phyloP scores from a whole-genome alignment of 2,329 filamentous ascomycete genomes.

The Neofusicoccum sp. region DNA sequence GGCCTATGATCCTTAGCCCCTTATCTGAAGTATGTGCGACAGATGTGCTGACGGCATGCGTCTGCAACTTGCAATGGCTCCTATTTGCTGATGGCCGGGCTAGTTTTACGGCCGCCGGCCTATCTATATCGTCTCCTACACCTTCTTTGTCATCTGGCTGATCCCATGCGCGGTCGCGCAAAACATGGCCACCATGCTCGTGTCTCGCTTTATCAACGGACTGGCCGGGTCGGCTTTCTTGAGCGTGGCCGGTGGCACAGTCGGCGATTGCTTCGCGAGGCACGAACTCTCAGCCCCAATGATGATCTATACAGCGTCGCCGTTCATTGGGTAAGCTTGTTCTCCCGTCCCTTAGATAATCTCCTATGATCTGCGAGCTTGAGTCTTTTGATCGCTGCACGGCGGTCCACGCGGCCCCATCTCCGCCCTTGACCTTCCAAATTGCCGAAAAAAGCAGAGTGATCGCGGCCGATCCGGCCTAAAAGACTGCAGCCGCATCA shows the following conservation, averaged over 20 bases:
- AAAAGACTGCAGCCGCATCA: neutral
- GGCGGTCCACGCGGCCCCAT: neutral
- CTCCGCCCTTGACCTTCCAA: neutral
- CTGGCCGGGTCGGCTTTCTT: conserved; percentile 63
- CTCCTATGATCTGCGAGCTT: conserved; percentile 13
- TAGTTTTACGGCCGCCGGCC: conserved; percentile 78
- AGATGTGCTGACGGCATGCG: conserved; percentile 3
- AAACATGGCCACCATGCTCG: conserved; percentile 77
- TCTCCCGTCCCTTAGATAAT: neutral
- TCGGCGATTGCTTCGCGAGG: conserved; percentile 73
- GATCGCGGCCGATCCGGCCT: neutral
- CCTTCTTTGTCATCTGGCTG: conserved; percentile 74
- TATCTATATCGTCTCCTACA: conserved; percentile 74
- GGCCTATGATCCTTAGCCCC: conserved; percentile 57
- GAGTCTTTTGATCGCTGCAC: conserved; percentile 6
- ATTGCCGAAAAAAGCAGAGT: conserved; percentile 7
- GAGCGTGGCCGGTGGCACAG: conserved; percentile 77
- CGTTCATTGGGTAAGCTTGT: conserved; percentile 48
- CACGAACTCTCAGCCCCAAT: conserved; percentile 61
- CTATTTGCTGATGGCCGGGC: conserved; percentile 3
- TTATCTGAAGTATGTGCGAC: conserved; percentile 45
- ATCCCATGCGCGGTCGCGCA: conserved; percentile 77
- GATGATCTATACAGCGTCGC: conserved; percentile 63
- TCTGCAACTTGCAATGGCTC: neutral
- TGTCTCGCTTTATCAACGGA: conserved; percentile 75